Conservation (phyloP, 257 asterid species). For the Craterostigma plantagineum region DNA sequence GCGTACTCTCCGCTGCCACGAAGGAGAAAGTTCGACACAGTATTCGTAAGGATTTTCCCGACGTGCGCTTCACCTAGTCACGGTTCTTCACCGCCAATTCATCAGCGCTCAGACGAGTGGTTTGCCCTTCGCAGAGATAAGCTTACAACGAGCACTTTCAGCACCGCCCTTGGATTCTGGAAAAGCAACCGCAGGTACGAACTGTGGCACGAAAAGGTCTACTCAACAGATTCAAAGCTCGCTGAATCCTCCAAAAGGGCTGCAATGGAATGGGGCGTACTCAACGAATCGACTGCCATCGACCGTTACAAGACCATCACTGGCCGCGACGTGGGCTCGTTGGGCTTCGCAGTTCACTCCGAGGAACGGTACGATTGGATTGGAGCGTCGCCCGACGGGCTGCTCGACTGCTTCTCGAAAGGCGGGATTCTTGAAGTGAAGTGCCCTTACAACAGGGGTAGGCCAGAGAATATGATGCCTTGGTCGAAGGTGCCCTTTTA, state of each 20-base stretch:
- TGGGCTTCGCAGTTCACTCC: constrained; percentile 65
- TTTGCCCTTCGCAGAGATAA: constrained; percentile 86
- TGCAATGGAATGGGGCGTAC: constrained; percentile 97
- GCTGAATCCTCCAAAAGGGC: constrained; percentile 16
- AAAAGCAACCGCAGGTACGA: constrained; percentile 73
- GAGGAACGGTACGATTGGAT: constrained; percentile 58
- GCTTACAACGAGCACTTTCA: constrained; percentile 82
- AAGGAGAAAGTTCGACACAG: constrained; percentile 21
- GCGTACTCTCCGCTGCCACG: constrained; percentile 17
- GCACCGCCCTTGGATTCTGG: constrained; percentile 94
- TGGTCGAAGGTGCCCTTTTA: constrained; percentile 74
- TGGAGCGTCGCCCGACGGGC: constrained; percentile 94
- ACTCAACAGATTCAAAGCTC: constrained; percentile 14
- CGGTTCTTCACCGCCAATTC: constrained; percentile 16
- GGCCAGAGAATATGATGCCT: constrained; percentile 63
- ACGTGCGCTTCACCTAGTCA: constrained; percentile 29
- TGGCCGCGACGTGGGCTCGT: constrained; percentile 53
- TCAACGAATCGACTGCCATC: constrained; percentile 64
- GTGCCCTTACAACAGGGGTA: constrained; percentile 88
- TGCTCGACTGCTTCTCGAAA: constrained; percentile 40
- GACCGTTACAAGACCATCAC: constrained; percentile 80
- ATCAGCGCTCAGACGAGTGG: constrained; percentile 89
- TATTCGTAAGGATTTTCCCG: constrained; percentile 28
- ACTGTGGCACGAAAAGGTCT: constrained; percentile 85
- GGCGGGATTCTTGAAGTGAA: constrained; percentile 92